Base-by-base conservation (phyloP, 192 early-diverging fungal species). In the Nowakowskiella sp. region DNA sequence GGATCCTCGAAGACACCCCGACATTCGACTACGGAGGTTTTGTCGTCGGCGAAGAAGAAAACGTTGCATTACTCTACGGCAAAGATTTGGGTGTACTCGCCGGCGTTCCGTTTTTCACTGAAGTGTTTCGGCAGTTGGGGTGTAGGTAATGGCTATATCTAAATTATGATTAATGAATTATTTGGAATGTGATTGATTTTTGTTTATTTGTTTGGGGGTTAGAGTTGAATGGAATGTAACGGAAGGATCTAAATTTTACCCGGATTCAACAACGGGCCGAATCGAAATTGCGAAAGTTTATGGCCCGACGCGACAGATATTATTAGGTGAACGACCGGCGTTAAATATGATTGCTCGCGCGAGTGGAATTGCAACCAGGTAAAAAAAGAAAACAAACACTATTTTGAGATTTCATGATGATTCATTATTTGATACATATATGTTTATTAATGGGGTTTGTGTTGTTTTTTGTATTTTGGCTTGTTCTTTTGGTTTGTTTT, bases 1-100 rank as follows among this genome's bases (percentile, higher is more conserved):
- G 91, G 88, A 74, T 97, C 6, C 71, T 83, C 61, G 92, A 98
- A 63, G 94, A 98, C 68, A 87, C 87, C n/a, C 91, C 94, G 4
- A 91, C 89, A 13, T 95, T 98, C 64, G 94, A 98, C 68, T 95
- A 91, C 64, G 94, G 94, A 29, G 94, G 94, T 48, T 95, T 82
- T 55, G 94, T 98, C 22, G 94, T 98, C 23, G 91, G 92, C 54
- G 86, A 93, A 59, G 73, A 79, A 9, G 78, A 80, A 5, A 80
- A 94, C 61, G 68, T 68, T 7, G 94, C 92, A 6, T 77, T 86
- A 16, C 71, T 98, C 7, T 93, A 77, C 58, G 88, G 89, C 60
- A 98, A 98, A 66, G 78, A 85, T 22, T 42, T 76, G 53, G 94
- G 94, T 44, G 84, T 93, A 19, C 64, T 98, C 6, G 92, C 94